Base-by-base conservation (phyloP, 441 rosid species). In the Gossypium aridum region DNA sequence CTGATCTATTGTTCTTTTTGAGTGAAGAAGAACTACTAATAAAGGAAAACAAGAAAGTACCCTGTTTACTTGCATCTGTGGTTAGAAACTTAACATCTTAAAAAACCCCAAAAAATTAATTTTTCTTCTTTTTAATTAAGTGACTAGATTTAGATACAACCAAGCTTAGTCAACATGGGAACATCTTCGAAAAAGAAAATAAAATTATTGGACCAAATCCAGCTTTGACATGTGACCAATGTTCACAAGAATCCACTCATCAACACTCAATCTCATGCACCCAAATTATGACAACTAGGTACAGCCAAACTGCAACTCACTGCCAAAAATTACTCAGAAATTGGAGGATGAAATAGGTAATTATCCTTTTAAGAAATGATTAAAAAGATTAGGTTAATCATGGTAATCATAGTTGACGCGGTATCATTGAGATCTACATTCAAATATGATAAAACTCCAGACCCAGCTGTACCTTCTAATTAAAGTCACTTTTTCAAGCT, bases 1-100 rank as follows among this genome's bases (percentile, higher is more conserved):
- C 74, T 82, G 81, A 76, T 53, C 7, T 76, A 87, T 2, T 57
- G 4, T 3, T 56, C 20, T 1, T 19, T 75, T 53, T 39, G 57
- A 79, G 81, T 80, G 76, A 82, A 34, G 43, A 34, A 34, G 43
- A 34, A 65, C 71, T 59, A 59, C 75, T 79, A 73, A 79, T 81
- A 87, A 79, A 79, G 84, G 73, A 71, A 37, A 76, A 79, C 51
- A 47, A 26, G 26, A 5, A 0, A 9, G 25, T 2, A 34, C 19
- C 60, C 69, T 73, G 56, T 49, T 49, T 72, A 43, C 68, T 22
- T 72, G 8, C 20, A 14, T 72, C 4, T 17, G 49, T 47, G 76
- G 45, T 23, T 51, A 16, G 22, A 72, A 72, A 39, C 20, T 43
- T 39, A 72, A 43, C 67, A 61, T 60, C 23, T 54, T 14, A 10